phyloP scores from a whole-genome alignment of 2,329 filamentous ascomycete genomes.

The Esteya vermicola region DNA sequence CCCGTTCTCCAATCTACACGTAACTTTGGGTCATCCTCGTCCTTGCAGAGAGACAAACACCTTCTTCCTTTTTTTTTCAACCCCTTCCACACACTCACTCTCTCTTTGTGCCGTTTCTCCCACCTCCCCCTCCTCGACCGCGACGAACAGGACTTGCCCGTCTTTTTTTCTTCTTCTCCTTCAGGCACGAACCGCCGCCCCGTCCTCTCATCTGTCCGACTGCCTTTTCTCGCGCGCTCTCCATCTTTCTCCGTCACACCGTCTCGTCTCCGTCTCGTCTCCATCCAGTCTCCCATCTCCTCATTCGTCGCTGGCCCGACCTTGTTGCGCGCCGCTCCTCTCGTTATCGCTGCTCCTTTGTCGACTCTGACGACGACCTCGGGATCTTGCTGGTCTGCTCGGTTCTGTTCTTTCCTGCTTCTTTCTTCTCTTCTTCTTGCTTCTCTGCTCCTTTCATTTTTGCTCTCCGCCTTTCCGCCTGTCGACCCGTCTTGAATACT shows the following conservation, averaged over 20 bases:
- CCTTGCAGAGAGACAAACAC: neutral
- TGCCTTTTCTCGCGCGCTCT: neutral
- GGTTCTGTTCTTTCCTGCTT: too few species aligned
- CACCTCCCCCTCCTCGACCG: neutral
- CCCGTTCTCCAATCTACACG: neutral
- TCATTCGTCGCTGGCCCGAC: slow-evolving; percentile 4
- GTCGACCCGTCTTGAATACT: too few species aligned
- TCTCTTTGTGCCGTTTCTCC: too few species aligned
- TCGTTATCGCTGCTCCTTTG: neutral
- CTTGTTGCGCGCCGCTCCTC: slow-evolving; percentile 1
- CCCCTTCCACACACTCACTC: too few species aligned
- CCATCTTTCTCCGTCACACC: too few species aligned
- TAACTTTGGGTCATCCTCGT: neutral
- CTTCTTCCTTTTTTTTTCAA: neutral
- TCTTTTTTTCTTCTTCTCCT: neutral
- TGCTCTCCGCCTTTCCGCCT: neutral
- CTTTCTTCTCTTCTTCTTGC: neutral
- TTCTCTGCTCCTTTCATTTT: neutral
- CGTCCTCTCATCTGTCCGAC: neutral
- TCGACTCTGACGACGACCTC: too few species aligned
- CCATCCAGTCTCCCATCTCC: neutral
- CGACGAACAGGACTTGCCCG: too few species aligned
- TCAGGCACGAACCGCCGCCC: neutral
- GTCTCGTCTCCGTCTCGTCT: neutral
- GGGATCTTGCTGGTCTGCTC: too few species aligned